Evolutionary conservation across 495 filamentous ascomycete species (phyloP), one percentile per base, ranked within the genome.

Genomic region (Daldinia vernicosa): DNA sequence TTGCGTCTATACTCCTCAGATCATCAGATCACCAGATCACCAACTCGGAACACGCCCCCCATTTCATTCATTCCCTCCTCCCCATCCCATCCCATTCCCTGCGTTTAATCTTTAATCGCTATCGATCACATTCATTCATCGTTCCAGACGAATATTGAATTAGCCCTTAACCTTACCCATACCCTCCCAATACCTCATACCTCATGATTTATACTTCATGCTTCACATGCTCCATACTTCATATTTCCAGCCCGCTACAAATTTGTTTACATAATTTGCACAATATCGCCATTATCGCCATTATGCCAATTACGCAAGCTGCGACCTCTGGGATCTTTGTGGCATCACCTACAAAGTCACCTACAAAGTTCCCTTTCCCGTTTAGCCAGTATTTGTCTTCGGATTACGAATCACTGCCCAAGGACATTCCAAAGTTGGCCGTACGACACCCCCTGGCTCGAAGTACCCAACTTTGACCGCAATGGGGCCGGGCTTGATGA

Each of bases 331-430:
- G 33, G 26, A 45, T 17, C 30, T 56, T 65, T 37, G 24, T n/a
- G n/a, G n/a, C n/a, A n/a, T n/a, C n/a, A n/a, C n/a, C n/a, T n/a
- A n/a, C n/a, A n/a, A n/a, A 67, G 51, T 58, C 37, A 17, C 35
- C 32, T 61, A 61, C 66, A 57, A 63, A 63, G 69, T 67, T 67
- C 32, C 51, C 68, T 66, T 66, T 73, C 19, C 70, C 66, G 57
- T 73, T 73, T 73, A 73, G 70, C 70, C 70, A 73, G 66, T 73
- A 73, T 69, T 69, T 37, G 35, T 62, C 52, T 60, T 69, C 66
- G 70, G 66, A 73, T 73, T 73, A 73, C 70, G 66, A 66, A 69
- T 72, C 64, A 66, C 43, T 61, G 35, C 53, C 60, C 54, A 55
- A 55, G 63, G 59, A 63, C 60, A 61, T 67, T 72, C 54, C 60